Percentiles rank a stretch among this genome's conserved stretches.
Conservation (phyloP, 306 rosid species). For the Pachyrhizus erosus region DNA sequence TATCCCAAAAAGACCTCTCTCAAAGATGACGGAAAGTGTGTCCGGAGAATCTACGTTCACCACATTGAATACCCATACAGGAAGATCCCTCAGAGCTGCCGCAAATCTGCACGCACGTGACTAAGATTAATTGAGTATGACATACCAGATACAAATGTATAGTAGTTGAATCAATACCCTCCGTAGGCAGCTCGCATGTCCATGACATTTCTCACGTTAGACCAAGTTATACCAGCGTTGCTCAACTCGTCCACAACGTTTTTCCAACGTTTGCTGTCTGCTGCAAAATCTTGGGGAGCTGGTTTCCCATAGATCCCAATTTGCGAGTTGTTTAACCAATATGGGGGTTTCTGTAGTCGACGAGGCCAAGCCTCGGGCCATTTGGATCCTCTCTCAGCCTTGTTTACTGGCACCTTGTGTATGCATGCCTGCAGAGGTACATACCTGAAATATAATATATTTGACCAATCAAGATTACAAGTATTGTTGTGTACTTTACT, state of each 20-base stretch:
- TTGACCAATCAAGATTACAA: neutral
- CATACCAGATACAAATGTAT: constrained; percentile 15
- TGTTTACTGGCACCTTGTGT: constrained; percentile 68
- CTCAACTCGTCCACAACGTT: constrained; percentile 64
- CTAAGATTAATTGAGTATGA: neutral
- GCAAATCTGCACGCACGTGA: constrained; percentile 71
- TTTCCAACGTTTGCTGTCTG: constrained; percentile 85
- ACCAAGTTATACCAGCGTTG: constrained; percentile 78
- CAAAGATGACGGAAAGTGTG: constrained; percentile 88
- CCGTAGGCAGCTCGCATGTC: constrained; percentile 96
- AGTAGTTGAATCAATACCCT: constrained; percentile 59
- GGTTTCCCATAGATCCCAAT: constrained; percentile 90
- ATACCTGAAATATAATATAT: constrained; percentile 60
- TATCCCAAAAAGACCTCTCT: constrained; percentile 93
- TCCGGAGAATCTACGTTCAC: constrained; percentile 85
- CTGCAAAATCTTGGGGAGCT: constrained; percentile 76
- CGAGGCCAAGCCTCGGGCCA: constrained; percentile 89
- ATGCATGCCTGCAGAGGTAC: constrained; percentile 87
- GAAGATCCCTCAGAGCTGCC: constrained; percentile 76
- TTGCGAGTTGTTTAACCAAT: constrained; percentile 85
- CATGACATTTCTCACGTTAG: constrained; percentile 86
- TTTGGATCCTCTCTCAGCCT: constrained; percentile 62
- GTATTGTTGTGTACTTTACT: neutral
- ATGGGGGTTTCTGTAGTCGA: constrained; percentile 70
- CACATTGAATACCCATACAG: constrained; percentile 88